These are phyloP conservation scores for Fomitopsis palustris DNA, from an alignment of 1,284 basidiomycete genomes.

Conservation along the genomic window DNA sequence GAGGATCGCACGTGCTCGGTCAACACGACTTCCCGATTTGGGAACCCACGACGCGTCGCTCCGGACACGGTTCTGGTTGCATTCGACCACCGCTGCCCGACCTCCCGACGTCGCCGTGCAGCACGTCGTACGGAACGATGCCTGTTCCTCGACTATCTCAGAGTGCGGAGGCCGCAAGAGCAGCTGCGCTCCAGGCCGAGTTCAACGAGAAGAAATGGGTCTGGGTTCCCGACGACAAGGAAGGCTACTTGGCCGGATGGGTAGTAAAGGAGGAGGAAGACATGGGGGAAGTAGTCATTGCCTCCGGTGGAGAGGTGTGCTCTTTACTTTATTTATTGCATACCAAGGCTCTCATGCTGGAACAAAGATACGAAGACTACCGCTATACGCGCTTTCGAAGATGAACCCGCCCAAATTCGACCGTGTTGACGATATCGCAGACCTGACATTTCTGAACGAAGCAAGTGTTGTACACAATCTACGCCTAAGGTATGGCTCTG, in stretches of 20 bases:
- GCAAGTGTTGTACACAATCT: slow-evolving; percentile 98
- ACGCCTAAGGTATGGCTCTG: slow-evolving; percentile 86
- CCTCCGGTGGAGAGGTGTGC: slow-evolving; percentile 73
- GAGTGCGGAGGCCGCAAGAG: slow-evolving; percentile 67
- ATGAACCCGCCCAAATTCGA: slow-evolving; percentile 99
- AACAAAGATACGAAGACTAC: slow-evolving; percentile 66
- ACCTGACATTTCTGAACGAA: slow-evolving; percentile 97
- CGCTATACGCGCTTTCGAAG: slow-evolving; percentile 80
- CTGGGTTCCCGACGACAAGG: slow-evolving; percentile 88
- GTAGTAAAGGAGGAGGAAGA: slow-evolving; percentile 84
- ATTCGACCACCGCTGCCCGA: background rate
- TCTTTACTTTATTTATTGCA: background rate
- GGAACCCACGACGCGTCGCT: background rate
- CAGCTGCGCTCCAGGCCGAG: slow-evolving; percentile 88
- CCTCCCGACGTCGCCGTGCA: background rate
- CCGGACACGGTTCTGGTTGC: background rate
- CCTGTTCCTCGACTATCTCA: slow-evolving; percentile 53
- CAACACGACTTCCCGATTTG: background rate
- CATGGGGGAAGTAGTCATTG: slow-evolving; percentile 75
- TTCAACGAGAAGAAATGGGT: slow-evolving; percentile 98
- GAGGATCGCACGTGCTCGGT: background rate
- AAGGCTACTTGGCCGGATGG: slow-evolving; percentile 90
- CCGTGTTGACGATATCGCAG: slow-evolving; percentile 96
- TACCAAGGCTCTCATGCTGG: background rate
- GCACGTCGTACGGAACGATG: slow-evolving; percentile 31